Evolutionary conservation across 2,329 filamentous ascomycete genomes (phyloP), one percentile per base, ranked within the genome.

Genomic region (Tolypocladium inflatum): DNA sequence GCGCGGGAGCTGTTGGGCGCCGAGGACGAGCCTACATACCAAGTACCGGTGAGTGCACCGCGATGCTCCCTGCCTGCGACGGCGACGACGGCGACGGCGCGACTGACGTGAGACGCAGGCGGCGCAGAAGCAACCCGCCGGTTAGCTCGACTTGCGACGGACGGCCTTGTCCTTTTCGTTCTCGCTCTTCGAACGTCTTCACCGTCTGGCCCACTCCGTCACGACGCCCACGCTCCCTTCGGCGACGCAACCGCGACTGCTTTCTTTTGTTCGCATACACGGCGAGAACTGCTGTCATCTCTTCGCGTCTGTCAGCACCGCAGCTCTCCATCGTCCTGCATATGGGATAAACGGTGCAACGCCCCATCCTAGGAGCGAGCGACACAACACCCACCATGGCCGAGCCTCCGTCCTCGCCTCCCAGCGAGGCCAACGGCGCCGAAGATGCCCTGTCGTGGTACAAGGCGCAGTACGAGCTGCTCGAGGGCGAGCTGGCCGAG

Each of bases 391-490:
- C 13, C 8, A 48, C 52, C 65, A 85, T 84, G 81, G 76, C 77
- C 60, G 84, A 86, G 68, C 78, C 79, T 64, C 83, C 83, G 7
- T 87, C 84, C 7, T 87, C 84, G 54, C 84, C 84, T 56, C 83
- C 82, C 13, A 76, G 75, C 67, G 80, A 79, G 67, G 73, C 76
- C 56, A 73, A 82, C 57, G 80, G 72, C 57, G 71, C 81, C 55
- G 87, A 91, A 69, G 90, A 94, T 69, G 88, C 92, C 61, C 80
- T 99, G 56, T 82, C 87, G 59, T 97, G 94, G 83, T 99, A 97
- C 83, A 99, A 99, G 79, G 76, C 85, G 57, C 93, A 97, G 73
- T 97, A 97, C 76, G 91, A 95, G 75, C 86, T 91, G 70, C 82
- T 99, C 42, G 94, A 97, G 74, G 80, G 86, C 56, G 94, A 99